A percentile compares a stretch with the other conserved stretches of the same genome.
phyloP scores from a whole-genome alignment of 352 stramenopile species.

The Globisporangium mamillatum region DNA sequence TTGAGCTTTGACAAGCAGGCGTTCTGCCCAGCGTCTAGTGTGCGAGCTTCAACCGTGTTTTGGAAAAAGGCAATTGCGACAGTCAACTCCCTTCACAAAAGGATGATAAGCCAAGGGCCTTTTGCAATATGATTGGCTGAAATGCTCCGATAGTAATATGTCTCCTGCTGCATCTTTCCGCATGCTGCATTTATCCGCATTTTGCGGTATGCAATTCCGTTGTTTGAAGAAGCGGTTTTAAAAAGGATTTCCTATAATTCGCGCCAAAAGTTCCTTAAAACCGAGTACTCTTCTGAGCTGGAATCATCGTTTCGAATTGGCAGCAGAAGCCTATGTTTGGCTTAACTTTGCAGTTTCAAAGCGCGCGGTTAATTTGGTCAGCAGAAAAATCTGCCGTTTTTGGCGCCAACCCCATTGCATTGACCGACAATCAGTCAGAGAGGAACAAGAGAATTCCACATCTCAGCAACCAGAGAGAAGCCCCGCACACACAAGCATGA shows the following conservation, averaged over 20 bases:
- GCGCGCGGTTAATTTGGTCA: no score
- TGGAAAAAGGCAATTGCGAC: background rate
- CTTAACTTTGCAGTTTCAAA: no score
- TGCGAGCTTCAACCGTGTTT: no score
- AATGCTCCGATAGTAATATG: constrained; percentile 6
- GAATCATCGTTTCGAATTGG: no score
- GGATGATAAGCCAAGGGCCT: background rate
- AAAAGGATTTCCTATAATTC: no score
- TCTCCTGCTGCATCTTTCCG: constrained; percentile 1
- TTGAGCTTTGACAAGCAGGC: no score
- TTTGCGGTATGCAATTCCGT: background rate
- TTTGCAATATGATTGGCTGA: constrained; percentile 7
- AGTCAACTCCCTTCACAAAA: constrained; percentile 4
- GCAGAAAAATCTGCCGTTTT: background rate
- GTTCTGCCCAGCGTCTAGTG: no score
- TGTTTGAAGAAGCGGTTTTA: no score
- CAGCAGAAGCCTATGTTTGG: no score
- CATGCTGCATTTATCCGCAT: constrained; percentile 6
- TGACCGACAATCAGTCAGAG: no score
- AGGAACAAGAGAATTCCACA: background rate
- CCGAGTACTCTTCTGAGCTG: no score
- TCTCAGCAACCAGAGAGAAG: constrained; percentile 1
- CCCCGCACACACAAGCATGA: constrained; percentile 28
- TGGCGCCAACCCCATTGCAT: background rate
- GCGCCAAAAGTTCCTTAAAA: no score